These are phyloP conservation scores for Entoloma clypeatum DNA, from an alignment of 1,284 basidiomycete genomes.

Conservation along the genomic window DNA sequence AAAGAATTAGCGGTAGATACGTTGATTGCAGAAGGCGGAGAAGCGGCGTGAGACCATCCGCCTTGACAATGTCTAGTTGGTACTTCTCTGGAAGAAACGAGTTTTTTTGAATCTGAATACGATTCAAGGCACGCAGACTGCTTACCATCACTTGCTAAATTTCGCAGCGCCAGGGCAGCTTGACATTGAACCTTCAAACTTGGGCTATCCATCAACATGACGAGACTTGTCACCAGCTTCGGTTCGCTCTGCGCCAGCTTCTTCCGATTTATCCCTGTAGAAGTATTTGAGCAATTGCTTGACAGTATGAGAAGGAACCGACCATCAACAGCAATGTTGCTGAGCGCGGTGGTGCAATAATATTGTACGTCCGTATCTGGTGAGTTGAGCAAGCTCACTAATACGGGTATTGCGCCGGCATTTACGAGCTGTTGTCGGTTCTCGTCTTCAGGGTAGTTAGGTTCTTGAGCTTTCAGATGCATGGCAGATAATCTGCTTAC, in stretches of 20 bases:
- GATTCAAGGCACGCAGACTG: slow-evolving; percentile 5
- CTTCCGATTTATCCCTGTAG: slow-evolving; percentile 81
- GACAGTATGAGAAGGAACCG: slow-evolving; percentile 20
- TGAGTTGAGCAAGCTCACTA: slow-evolving; percentile 94
- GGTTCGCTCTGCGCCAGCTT: slow-evolving; percentile 95
- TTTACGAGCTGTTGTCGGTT: slow-evolving; percentile 98
- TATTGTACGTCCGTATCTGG: slow-evolving; percentile 99
- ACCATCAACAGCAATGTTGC: slow-evolving; percentile 98
- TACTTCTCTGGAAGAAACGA: slow-evolving; percentile 82
- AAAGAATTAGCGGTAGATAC: slow-evolving; percentile 98
- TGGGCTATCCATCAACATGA: slow-evolving; percentile 95
- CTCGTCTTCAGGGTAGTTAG: slow-evolving; percentile 63
- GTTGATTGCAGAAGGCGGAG: slow-evolving; percentile 95
- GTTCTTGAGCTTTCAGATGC: slow-evolving; percentile 7
- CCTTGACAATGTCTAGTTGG: slow-evolving; percentile 97
- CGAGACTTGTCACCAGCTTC: slow-evolving; percentile 91
- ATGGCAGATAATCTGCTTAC: slow-evolving; percentile 40
- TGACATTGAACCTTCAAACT: slow-evolving; percentile 99
- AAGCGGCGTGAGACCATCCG: slow-evolving; percentile 89
- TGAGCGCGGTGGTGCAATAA: slow-evolving; percentile 98
- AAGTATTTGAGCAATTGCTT: slow-evolving; percentile 11
- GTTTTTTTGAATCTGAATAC: background rate
- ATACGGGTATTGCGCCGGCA: slow-evolving; percentile 96
- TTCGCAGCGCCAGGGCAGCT: slow-evolving; percentile 93
- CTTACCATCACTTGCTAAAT: slow-evolving; percentile 94